phyloP scores from a whole-genome alignment of 129 eudicot genomes.

The Silybum marianum region DNA sequence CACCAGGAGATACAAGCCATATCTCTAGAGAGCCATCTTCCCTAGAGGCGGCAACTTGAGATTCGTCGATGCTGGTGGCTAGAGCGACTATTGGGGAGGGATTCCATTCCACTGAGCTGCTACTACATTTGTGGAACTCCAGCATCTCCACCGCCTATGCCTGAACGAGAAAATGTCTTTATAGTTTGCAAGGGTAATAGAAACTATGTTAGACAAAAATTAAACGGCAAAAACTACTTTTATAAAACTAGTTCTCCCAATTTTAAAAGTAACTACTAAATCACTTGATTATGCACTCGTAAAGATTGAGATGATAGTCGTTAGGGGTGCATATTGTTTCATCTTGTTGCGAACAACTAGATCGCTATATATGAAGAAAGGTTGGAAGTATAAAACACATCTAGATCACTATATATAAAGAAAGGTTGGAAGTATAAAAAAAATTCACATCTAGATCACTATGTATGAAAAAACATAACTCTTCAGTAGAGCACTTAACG shows the following conservation, averaged over 20 bases:
- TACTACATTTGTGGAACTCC: slow-evolving; percentile 42
- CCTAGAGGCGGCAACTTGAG: slow-evolving; percentile 92
- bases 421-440: too few species aligned
- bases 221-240: background rate
- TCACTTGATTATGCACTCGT: background rate
- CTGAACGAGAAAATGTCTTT: slow-evolving; percentile 15
- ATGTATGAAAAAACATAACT: background rate
- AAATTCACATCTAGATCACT: background rate
- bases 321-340: background rate
- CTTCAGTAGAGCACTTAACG: background rate
- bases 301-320: background rate
- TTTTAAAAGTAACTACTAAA: background rate
- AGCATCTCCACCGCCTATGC: slow-evolving; percentile 46
- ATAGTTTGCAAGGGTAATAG: background rate
- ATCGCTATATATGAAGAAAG: too few species aligned
- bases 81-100: slow-evolving; percentile 82
- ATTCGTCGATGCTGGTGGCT: slow-evolving; percentile 81
- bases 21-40: slow-evolving; percentile 87
- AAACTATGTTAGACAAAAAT: background rate
- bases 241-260: background rate
- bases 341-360: background rate
- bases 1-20: slow-evolving; percentile 99
- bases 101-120: slow-evolving; percentile 70
- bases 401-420: background rate
- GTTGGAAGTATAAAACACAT: background rate